Conservation (phyloP, 2,329 filamentous ascomycete genomes). For the Colletotrichum sp. region DNA sequence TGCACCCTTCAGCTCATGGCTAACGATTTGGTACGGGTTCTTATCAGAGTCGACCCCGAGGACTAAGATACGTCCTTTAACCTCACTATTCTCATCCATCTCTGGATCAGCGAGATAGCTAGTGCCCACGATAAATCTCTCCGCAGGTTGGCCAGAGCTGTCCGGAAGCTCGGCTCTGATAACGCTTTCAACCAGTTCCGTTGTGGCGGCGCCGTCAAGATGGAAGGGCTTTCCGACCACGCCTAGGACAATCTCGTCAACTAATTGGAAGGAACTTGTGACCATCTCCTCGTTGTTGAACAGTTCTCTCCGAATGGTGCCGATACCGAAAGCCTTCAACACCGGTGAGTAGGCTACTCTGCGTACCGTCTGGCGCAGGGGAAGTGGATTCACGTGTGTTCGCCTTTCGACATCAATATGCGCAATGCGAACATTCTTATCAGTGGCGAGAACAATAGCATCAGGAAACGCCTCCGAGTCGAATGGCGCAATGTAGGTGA, state of each 20-base stretch:
- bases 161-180: conserved; percentile 76
- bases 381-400: conserved; percentile 85
- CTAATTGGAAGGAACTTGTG: conserved; percentile 82
- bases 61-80: conserved; percentile 81
- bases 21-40: conserved; percentile 73
- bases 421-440: conserved; percentile 77
- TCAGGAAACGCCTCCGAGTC: conserved; percentile 81
- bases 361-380: conserved; percentile 82
- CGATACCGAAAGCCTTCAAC: conserved; percentile 84
- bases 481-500: conserved; percentile 82
- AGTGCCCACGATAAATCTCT: conserved; percentile 92
- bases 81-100: conserved; percentile 46
- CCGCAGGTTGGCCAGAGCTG: conserved; percentile 59
- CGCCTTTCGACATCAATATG: conserved; percentile 83
- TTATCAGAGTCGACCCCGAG: conserved; percentile 81
- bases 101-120: conserved; percentile 73
- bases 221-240: conserved; percentile 73
- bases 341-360: conserved; percentile 83
- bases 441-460: conserved; percentile 81
- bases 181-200: conserved; percentile 85
- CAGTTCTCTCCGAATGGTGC: conserved; percentile 80
- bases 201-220: conserved; percentile 51
- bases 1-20: conserved; percentile 75
- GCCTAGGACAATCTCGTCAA: conserved; percentile 89
- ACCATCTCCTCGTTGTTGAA: conserved; percentile 75